Evolutionary conservation across 2,329 filamentous ascomycete genomes (phyloP), one percentile per base, ranked within the genome.

Genomic region (Calonectria leucothoes): DNA sequence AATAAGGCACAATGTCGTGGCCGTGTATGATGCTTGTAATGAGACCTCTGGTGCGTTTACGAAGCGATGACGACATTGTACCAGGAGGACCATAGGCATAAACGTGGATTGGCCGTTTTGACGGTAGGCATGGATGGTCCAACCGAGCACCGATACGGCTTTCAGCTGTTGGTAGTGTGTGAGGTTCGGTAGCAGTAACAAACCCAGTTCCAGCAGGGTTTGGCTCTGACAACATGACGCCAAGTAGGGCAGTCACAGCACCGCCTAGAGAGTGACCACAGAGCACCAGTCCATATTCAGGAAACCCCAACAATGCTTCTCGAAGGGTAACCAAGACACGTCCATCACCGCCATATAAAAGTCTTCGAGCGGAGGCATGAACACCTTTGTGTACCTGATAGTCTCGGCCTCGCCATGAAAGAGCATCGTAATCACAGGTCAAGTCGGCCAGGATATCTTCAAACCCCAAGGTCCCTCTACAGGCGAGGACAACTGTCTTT

Each of bases 11-110:
- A 12, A 95, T 85, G 80, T 96, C 94, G 80, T 92, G 90, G 23
- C 93, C 92, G 78, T 95, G 93, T 14, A 95, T 90, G 6, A 94
- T 88, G 11, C 91, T 95, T 3, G 94, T 96, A 73, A 96, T 93
- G 10, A 96, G 88, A 1, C 93, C 94, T 17, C 93, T 89, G 0
- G 94, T 95, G 14, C 92, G 92, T 72, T 90, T 90, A 51, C 93
- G 91, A 10, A 96, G 88, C 2, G 92, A 90, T 0, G 93, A 88
- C 0, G 93, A 94, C 89, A 95, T 91, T 17, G 93, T 93, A 0
- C 93, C 91, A 0, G 94, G 93, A 2, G 94, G 92, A 0, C 94
- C 94, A 81, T 95, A 96, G 8, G 94, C 93, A 81, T 94, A 96
- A 15, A 95, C 94, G 78, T 96, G 94, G 25, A 95, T 93, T 4